These are phyloP conservation scores for Entophlyctis luteolus DNA, from an alignment of 192 early-diverging fungal genomes.

Conservation along the genomic window DNA sequence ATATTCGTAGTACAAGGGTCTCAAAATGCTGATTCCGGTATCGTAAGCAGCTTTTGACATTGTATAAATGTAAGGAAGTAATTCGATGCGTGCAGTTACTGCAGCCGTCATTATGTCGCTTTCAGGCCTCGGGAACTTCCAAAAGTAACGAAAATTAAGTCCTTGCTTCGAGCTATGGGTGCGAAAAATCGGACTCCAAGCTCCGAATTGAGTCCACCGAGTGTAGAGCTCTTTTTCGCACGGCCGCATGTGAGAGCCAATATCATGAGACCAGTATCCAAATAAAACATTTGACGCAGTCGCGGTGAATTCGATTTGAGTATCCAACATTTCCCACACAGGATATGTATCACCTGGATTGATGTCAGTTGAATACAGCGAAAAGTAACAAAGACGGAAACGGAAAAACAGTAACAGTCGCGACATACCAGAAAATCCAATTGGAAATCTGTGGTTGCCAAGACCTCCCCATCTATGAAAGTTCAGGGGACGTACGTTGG, in stretches of 20 bases:
- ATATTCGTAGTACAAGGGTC: conserved; percentile 5
- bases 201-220: conserved; percentile 7
- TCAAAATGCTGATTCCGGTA: neutral
- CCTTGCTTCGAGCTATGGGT: conserved; percentile 4
- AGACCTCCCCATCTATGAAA: conserved; percentile 13
- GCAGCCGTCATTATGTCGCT: conserved; percentile 1
- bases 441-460: neutral
- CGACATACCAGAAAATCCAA: neutral
- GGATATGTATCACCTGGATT: conserved; percentile 1
- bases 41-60: neutral
- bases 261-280: conserved; percentile 9
- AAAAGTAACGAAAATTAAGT: conserved; percentile 6
- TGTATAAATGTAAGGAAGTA: conserved; percentile 4
- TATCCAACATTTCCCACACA: conserved; percentile 1
- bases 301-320: conserved; percentile 3
- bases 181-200: conserved; percentile 1
- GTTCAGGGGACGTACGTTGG: neutral
- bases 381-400: neutral
- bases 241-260: neutral
- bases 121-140: neutral
- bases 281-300: conserved; percentile 5
- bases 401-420: neutral
- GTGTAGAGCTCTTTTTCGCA: conserved; percentile 5
- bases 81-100: neutral
- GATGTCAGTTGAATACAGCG: neutral